phyloP scores from a whole-genome alignment of 495 filamentous ascomycete species.

The Neurospora sp. region DNA sequence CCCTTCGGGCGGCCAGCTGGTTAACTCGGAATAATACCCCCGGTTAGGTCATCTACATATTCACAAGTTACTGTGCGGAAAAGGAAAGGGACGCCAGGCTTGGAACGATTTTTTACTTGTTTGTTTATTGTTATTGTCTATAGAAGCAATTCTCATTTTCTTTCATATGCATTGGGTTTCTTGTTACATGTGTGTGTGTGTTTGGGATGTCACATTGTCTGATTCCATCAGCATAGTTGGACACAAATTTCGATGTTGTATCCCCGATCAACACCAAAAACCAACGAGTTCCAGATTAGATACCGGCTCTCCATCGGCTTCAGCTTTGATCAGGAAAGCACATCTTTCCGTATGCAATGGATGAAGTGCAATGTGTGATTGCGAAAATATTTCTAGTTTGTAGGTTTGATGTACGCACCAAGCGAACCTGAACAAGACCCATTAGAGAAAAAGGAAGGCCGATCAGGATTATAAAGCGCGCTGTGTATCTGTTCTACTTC shows the following conservation, averaged over 20 bases:
- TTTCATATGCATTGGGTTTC: background rate
- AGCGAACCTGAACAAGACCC: slow-evolving; percentile 28
- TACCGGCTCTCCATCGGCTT: background rate
- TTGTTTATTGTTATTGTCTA: background rate
- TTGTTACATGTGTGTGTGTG: background rate
- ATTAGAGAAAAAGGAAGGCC: slow-evolving; percentile 9
- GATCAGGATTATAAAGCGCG: slow-evolving; percentile 30
- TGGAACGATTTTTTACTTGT: background rate
- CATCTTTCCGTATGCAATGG: background rate
- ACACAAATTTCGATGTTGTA: background rate
- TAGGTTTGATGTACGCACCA: slow-evolving; percentile 23
- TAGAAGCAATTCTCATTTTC: background rate
- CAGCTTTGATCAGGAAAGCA: background rate
- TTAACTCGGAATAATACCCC: background rate
- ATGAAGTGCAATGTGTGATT: background rate
- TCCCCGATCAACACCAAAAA: background rate
- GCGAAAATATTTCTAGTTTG: background rate
- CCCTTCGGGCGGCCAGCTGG: background rate
- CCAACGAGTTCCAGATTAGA: background rate
- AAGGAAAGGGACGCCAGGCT: background rate
- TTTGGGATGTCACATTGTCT: background rate
- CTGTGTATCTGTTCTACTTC: slow-evolving; percentile 22
- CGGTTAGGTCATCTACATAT: background rate
- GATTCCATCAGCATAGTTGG: background rate
- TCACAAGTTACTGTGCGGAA: background rate